Percentiles rank a stretch among this genome's conserved stretches.
phyloP scores from a whole-genome alignment of 495 filamentous ascomycete species.

The Chlorociboria aeruginascens region DNA sequence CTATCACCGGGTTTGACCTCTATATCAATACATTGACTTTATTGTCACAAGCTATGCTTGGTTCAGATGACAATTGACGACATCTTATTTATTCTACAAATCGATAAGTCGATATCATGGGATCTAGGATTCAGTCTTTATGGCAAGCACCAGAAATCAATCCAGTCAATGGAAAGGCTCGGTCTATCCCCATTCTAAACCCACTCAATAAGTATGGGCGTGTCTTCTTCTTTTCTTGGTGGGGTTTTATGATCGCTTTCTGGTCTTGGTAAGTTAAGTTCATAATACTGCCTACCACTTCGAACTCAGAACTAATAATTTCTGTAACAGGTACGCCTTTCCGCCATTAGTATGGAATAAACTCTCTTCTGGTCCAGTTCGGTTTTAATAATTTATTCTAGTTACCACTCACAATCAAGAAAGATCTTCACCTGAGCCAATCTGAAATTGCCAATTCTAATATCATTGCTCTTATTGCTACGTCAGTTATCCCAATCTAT shows the following conservation, averaged over 20 bases:
- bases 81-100: too few relatives aligned
- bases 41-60: too few relatives aligned
- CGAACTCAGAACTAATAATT: conserved; percentile 2
- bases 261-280: conserved; percentile 68
- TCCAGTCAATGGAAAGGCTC: conserved; percentile 69
- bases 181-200: conserved; percentile 71
- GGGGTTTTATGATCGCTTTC: conserved; percentile 93
- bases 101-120: not conserved
- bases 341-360: conserved; percentile 44
- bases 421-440: conserved; percentile 61
- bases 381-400: not conserved
- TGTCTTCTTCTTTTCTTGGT: conserved; percentile 90
- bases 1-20: too few relatives aligned
- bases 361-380: conserved; percentile 32
- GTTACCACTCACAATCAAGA: conserved; percentile 61
- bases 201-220: conserved; percentile 71
- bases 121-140: conserved; percentile 33
- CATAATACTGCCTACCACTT: not conserved
- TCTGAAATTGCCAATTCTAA: conserved; percentile 5
- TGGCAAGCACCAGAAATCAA: conserved; percentile 55
- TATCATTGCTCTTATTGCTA: conserved; percentile 50
- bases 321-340: conserved; percentile 38
- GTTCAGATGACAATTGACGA: too few relatives aligned
- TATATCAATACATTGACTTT: too few relatives aligned
- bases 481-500: conserved; percentile 40